Evolutionary conservation across 164 flowering plant genomes (phyloP).

Genomic region (Aristolochia fimbriata): DNA sequence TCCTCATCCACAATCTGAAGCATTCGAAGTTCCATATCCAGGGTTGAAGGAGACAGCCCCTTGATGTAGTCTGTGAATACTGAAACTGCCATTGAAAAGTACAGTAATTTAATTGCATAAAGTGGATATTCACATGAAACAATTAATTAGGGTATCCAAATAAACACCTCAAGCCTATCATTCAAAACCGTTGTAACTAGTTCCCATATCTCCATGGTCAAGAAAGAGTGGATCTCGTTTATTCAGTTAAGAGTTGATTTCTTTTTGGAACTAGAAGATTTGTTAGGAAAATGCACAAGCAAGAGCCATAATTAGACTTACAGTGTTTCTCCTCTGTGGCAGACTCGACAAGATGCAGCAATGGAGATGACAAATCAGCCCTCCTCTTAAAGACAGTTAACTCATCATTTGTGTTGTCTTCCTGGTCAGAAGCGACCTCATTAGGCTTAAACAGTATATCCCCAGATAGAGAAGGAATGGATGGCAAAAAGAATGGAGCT

Average conservation of each 20-base stretch:
- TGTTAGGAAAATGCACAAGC: background rate
- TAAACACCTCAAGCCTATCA: too few relatives aligned
- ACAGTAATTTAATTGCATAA: background rate
- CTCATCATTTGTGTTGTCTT: conserved; percentile 16
- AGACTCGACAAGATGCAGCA: conserved; percentile 53
- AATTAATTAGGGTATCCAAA: too few relatives aligned
- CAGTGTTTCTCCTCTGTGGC: conserved; percentile 51
- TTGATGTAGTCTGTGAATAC: conserved; percentile 76
- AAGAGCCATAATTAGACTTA: conserved; percentile 24
- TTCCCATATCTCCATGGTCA: too few relatives aligned
- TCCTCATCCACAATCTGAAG: conserved; percentile 85
- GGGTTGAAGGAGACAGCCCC: conserved; percentile 66
- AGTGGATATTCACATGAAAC: background rate
- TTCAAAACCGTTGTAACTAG: too few relatives aligned
- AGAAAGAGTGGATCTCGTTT: too few relatives aligned
- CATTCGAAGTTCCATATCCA: conserved; percentile 93
- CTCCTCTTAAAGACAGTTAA: conserved; percentile 12
- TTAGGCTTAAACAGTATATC: conserved; percentile 61
- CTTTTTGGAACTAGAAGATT: too few relatives aligned
- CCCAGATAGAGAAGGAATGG: conserved; percentile 79
- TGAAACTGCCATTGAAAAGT: conserved; percentile 41
- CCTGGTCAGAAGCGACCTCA: conserved; percentile 26
- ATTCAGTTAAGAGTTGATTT: too few relatives aligned
- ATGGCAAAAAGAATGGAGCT: conserved; percentile 92
- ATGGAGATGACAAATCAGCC: conserved; percentile 39